A percentile compares a stretch with the other conserved stretches of the same genome.
phyloP scores from a whole-genome alignment of 805 yeast genomes.

The Wickerhamiella australiensis region DNA sequence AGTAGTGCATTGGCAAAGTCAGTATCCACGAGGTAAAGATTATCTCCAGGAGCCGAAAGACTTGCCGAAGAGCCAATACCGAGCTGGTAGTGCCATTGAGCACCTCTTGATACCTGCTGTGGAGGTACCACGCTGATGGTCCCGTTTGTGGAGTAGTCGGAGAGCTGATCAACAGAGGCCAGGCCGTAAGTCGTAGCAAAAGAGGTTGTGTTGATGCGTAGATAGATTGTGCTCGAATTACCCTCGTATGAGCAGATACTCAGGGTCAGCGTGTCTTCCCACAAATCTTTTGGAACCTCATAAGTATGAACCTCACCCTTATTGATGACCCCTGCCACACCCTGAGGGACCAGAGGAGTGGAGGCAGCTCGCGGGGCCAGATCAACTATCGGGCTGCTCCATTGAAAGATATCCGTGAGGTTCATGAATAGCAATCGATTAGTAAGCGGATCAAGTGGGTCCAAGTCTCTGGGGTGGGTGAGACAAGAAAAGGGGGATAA shows the following conservation, averaged over 20 bases:
- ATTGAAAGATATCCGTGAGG: not conserved
- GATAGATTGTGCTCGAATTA: not conserved
- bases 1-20: slow-evolving; percentile 58
- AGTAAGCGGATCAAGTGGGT: no score
- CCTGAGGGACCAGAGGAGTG: slow-evolving; percentile 10
- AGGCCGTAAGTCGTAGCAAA: slow-evolving; percentile 4
- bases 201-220: not conserved
- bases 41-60: slow-evolving; percentile 12
- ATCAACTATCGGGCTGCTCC: not conserved
- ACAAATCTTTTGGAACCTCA: slow-evolving; percentile 23
- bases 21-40: slow-evolving; percentile 46
- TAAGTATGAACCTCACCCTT: slow-evolving; percentile 18
- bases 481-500: no score
- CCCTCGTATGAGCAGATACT: slow-evolving; percentile 13
- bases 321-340: not conserved
- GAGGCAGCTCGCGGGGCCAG: not conserved
- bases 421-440: not conserved
- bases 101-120: slow-evolving; percentile 4
- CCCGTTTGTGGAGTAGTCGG: slow-evolving; percentile 3
- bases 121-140: slow-evolving; percentile 15
- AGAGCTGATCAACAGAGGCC: not conserved
- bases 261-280: slow-evolving; percentile 7
- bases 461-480: no score
- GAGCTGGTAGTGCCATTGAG: slow-evolving; percentile 48
- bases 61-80: slow-evolving; percentile 38